Evolutionary conservation across 2,329 filamentous ascomycete species (phyloP), one percentile per base, ranked within the genome.

Genomic region (Aureobasidium sp.): DNA sequence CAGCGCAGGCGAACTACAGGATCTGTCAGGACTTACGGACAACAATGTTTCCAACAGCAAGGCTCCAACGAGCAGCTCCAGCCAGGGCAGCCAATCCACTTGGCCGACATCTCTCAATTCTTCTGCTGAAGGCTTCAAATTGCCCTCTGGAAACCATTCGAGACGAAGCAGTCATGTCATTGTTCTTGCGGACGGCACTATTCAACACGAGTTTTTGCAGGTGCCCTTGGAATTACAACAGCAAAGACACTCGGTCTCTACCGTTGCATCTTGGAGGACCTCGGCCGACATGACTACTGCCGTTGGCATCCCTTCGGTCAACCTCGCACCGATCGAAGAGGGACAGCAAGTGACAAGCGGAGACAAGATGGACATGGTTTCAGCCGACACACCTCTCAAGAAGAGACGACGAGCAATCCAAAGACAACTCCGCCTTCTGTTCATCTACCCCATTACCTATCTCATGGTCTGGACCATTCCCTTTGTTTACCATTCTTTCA

Each of bases 371-470:
- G 36, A 57, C 20, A n/a, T 58, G 2, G 27, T 22, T 1, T 63
- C 62, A 31, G 39, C 59, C 55, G 61, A 66, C 47, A 65, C 52
- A 17, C 64, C 67, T 6, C 25, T 66, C 5, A 61, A 64, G 9
- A 61, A 64, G 37, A 67, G 70, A 22, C 68, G 69, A 31, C 63
- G 63, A 17, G 82, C 81, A 63, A 86, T 89, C 63, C 81, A 83
- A 48, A 82, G 86, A 11, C 88, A 91, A 68, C 79, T 91, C 2
- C 83, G 87, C 36, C 81, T 88, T 34, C 79, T 91, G 20, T 90
- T 92, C 73, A 84, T 91, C 52, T 93, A 93, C 71, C 89, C 89
- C 0, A 71, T 87, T 20, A 81, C 88, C 4, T 92, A 93, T 72
- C 79, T 89, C 22, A 73, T 84, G 5, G 83, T 90, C 66, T 93